A percentile compares a stretch with the other conserved stretches of the same genome.
phyloP scores from a whole-genome alignment of 169 alveolate species.

The Plasmodium reichenowi region DNA sequence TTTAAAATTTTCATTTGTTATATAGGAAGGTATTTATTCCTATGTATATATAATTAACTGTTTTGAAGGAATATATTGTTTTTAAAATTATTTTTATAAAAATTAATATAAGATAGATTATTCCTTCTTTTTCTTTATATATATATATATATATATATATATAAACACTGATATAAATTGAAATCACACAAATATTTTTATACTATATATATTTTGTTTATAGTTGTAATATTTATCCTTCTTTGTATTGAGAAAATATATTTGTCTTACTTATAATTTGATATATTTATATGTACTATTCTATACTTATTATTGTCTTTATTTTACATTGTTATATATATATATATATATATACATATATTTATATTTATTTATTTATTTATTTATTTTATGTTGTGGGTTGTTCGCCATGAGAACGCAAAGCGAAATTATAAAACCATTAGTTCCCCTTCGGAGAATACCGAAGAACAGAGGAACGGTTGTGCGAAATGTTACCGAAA shows the following conservation, averaged over 20 bases:
- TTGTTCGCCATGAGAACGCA: slow-evolving; percentile 40
- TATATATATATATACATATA: neutral
- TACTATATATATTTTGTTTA: too few relatives aligned
- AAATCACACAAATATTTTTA: too few relatives aligned
- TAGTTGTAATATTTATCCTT: too few relatives aligned
- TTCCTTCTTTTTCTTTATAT: slow-evolving; percentile 14
- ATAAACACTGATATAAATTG: too few relatives aligned
- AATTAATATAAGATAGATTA: neutral
- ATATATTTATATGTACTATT: too few relatives aligned
- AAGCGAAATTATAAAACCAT: slow-evolving; percentile 30
- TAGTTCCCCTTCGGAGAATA: slow-evolving; percentile 70
- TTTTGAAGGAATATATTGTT: slow-evolving; percentile 3
- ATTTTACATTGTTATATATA: too few relatives aligned
- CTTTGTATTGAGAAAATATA: too few relatives aligned
- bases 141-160: too few relatives aligned
- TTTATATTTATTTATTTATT: neutral
- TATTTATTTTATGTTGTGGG: neutral
- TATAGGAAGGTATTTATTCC: neutral
- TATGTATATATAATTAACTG: slow-evolving; percentile 15
- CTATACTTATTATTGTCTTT: too few relatives aligned
- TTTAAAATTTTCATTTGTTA: neutral
- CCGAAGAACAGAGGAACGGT: slow-evolving; percentile 76
- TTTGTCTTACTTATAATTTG: too few relatives aligned
- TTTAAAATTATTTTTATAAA: neutral
- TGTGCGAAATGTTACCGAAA: slow-evolving; percentile 54